phyloP scores from a whole-genome alignment of 768 basidiomycete genomes.

The Russula griseocarnosa region DNA sequence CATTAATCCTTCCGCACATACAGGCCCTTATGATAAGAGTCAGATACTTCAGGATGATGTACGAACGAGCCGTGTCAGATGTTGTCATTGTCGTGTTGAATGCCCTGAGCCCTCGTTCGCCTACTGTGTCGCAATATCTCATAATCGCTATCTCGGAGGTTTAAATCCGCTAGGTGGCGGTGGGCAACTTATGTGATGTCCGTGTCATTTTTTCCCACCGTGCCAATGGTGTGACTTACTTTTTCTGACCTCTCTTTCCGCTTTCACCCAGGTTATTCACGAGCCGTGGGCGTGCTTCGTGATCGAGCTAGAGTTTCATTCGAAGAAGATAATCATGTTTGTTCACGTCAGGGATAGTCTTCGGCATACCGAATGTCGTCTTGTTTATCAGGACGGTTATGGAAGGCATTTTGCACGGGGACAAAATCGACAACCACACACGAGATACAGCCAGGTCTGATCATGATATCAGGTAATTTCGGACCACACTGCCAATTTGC shows the following conservation, averaged over 20 bases:
- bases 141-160: constrained; percentile 68
- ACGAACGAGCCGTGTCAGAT: constrained; percentile 70
- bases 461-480: too few species aligned
- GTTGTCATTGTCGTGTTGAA: constrained; percentile 72
- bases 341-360: background rate
- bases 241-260: too few species aligned
- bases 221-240: background rate
- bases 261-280: constrained; percentile 53
- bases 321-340: background rate
- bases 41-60: constrained; percentile 37
- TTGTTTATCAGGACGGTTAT: background rate
- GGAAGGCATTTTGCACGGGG: background rate
- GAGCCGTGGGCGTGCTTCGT: constrained; percentile 62
- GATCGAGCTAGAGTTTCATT: constrained; percentile 62
- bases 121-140: constrained; percentile 69
- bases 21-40: constrained; percentile 62
- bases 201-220: background rate
- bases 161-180: constrained; percentile 45
- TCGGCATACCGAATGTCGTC: background rate
- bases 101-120: constrained; percentile 65
- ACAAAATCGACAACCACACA: background rate
- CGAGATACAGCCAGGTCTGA: too few species aligned
- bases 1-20: background rate
- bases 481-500: too few species aligned
- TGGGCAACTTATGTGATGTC: constrained; percentile 28